Base-by-base conservation (phyloP, 2,329 filamentous ascomycete species). In the Lasiodiplodia hormozganensis region DNA sequence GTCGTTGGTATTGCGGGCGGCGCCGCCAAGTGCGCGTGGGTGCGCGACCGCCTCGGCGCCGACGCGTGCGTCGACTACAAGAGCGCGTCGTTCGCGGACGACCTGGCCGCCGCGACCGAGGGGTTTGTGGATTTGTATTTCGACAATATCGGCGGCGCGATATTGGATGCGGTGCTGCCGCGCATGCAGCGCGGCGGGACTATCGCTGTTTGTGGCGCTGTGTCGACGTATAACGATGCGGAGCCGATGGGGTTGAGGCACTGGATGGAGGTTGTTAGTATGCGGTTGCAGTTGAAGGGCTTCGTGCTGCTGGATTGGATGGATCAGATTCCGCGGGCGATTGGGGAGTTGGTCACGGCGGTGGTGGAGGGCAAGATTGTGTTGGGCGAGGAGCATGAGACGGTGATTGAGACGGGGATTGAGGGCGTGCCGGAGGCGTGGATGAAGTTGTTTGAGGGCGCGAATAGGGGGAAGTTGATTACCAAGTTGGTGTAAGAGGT, bases 221-320 rank as follows among this genome's bases (percentile, higher is more conserved):
- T 85, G 31, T 72, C 78, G 3, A 76, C 75, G 10, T 85, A 85
- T 72, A 84, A 84, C 70, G 69, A 72, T 11, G 73, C 72, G 31
- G 71, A 70, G 1, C 36, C 40, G 0, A 57, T 40, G 36, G 66
- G 58, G 34, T 8, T 54, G 31, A 74, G 73, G 71, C 84, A 83
- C 69, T 83, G 81, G 80, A 80, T 80, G 69, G 79, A 83, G 74
- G 73, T 84, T 25, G 76, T 76, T 28, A 53, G 54, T 58, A 85
- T 83, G 71, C 72, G 82, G n/a, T 70, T 84, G 28, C 77, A 77
- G 62, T 73, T 85, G 25, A 77, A 75, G 69, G 83, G 83, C 0
- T 94, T 94, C 79, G 90, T 94, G 70, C 86, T 93, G 60, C 87
- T 92, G 68, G 92, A 94, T 76, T 92, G 28, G 3, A 16, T 28